Base-by-base conservation (phyloP, 331 rosid species). In the Stylosanthes scabra region DNA sequence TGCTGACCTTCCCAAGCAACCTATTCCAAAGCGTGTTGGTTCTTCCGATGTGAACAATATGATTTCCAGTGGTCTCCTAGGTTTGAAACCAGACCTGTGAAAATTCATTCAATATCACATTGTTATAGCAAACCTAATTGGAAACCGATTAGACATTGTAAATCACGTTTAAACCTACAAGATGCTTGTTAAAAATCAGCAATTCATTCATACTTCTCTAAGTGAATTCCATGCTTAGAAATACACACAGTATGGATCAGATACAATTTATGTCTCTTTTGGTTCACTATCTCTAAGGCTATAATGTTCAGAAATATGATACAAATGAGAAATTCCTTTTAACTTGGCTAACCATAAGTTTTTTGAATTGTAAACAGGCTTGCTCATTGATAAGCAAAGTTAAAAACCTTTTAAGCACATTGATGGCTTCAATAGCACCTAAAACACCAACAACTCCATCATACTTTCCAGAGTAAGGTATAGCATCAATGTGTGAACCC, bases 371-470 rank as follows among this genome's bases (percentile, higher is more conserved):
- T 8, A 54, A 49, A 25, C 8, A 56, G 34, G 51, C 52, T 67
- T 37, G 13, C 69, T 74, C 50, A 10, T 28, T n/a, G 70, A 57
- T 27, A 44, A 77, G 77, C 64, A 74, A 82, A 75, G 60, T 52
- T 25, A 57, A 68, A 59, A 78, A 91, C 99, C 99, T 91, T 85
- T 78, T 91, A 34, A 91, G 87, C 58, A 83, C 91, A 72, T 87
- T 91, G 78, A 94, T 84, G 76, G 99, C 97, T 88, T 94, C 99
- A 80, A 94, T 80, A 11, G 97, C 99, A 14, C 99, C 99, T 87
- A 94, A 79, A 80, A 94, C 99, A 59, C 97, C 99, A 65, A 94
- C 88, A 57, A 94, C 97, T 42, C 99, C 99, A 52, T 94, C 99
- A 69, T 91, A 94, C 85, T 91, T 94, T 73, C 99, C 97, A 8